These are phyloP conservation scores for Kwoniella europaea DNA, from an alignment of 768 basidiomycete genomes.

Conservation along the genomic window DNA sequence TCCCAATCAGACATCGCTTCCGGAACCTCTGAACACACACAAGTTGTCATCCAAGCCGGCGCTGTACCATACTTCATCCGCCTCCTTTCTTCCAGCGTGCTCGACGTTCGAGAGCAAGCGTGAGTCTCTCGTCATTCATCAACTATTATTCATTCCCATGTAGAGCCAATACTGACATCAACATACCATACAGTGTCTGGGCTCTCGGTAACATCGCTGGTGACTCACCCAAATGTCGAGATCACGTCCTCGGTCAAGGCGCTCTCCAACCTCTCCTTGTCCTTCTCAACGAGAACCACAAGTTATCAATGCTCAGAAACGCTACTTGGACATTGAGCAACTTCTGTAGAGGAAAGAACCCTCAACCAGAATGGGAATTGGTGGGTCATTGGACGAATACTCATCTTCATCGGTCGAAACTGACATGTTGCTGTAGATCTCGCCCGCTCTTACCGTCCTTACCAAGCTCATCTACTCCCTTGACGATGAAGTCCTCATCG, in stretches of 20 bases:
- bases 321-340: slow-evolving; percentile 99
- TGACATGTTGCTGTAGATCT: slow-evolving; percentile 68
- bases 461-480: slow-evolving; percentile 98
- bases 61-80: slow-evolving; percentile 98
- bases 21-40: slow-evolving; percentile 96
- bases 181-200: slow-evolving; percentile 69
- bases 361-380: slow-evolving; percentile 97
- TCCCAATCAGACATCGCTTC: slow-evolving; percentile 75
- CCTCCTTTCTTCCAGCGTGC: slow-evolving; percentile 85
- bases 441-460: slow-evolving; percentile 92
- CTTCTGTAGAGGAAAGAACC: slow-evolving; percentile 97
- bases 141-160: not conserved
- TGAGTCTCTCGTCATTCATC: slow-evolving; percentile 29
- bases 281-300: slow-evolving; percentile 89
- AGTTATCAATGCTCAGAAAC: slow-evolving; percentile 93
- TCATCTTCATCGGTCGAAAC: not conserved
- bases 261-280: slow-evolving; percentile 90
- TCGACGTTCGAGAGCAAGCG: slow-evolving; percentile 98
- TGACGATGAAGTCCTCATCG: slow-evolving; percentile 98
- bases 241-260: slow-evolving; percentile 91
- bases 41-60: slow-evolving; percentile 91
- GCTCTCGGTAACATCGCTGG: slow-evolving; percentile 99
- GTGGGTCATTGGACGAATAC: slow-evolving; percentile 62
- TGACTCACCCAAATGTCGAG: slow-evolving; percentile 95
- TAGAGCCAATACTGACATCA: not conserved